Evolutionary conservation across 2,329 filamentous ascomycete genomes (phyloP).

Genomic region (Verticillium longisporum): DNA sequence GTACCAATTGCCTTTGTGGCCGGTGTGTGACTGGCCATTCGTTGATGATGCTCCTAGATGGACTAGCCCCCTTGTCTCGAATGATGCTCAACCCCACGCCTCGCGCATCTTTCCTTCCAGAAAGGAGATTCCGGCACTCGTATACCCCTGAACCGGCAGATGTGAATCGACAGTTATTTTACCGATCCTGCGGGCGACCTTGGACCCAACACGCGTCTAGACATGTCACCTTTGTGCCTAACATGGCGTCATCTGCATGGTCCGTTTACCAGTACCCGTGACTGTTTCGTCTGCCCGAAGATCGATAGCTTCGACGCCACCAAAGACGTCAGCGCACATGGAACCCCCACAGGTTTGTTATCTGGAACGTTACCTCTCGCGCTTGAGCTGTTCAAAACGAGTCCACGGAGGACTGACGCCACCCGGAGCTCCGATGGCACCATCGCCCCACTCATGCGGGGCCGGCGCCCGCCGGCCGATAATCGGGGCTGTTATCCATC

Average conservation of each 20-base stretch:
- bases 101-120: background rate
- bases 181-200: background rate
- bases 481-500: background rate
- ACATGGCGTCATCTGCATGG: conserved; percentile 10
- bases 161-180: background rate
- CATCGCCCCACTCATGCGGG: background rate
- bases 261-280: background rate
- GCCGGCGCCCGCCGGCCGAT: conserved; percentile 1
- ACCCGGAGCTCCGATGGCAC: background rate
- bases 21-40: background rate
- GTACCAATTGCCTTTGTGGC: no score
- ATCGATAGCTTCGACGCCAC: background rate
- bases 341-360: background rate
- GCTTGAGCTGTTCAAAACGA: background rate
- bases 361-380: background rate
- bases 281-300: background rate
- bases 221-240: conserved; percentile 9
- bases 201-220: background rate
- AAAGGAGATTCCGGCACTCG: background rate
- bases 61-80: background rate
- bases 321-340: background rate
- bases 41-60: background rate
- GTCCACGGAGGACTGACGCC: background rate
- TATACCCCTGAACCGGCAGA: background rate
- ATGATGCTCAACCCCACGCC: background rate